These are phyloP conservation scores for Crithidia sp. DNA, from an alignment of 208 protist species.

Conservation along the genomic window DNA sequence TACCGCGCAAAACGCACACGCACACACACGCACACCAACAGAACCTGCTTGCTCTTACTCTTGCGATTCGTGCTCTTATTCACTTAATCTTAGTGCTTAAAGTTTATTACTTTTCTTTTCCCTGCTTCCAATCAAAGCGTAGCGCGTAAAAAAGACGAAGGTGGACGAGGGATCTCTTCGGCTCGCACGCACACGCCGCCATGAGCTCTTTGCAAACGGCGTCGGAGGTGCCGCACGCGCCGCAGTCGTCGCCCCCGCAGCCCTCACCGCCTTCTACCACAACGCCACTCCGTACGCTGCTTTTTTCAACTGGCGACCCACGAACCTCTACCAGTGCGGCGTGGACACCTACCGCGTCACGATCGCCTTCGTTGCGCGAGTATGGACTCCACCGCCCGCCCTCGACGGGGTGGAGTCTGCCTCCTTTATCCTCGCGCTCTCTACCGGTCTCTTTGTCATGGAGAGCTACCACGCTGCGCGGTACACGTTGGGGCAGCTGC, in stretches of 20 bases:
- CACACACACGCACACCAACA: too few relatives aligned
- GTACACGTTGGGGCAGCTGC: conserved; percentile 27
- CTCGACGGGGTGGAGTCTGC: conserved; percentile 28
- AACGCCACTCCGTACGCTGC: background rate
- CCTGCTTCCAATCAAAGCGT: too few relatives aligned
- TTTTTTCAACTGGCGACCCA: background rate
- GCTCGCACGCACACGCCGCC: too few relatives aligned
- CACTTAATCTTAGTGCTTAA: too few relatives aligned
- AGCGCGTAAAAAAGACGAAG: too few relatives aligned
- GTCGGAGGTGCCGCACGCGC: background rate
- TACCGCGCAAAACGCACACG: too few relatives aligned
- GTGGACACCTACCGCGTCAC: conserved; percentile 23
- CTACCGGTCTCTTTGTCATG: conserved; percentile 15
- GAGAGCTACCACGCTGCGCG: conserved; percentile 26
- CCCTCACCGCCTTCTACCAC: background rate
- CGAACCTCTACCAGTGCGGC: background rate
- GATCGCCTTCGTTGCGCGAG: conserved; percentile 10
- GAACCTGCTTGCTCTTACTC: too few relatives aligned
- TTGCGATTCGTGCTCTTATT: too few relatives aligned
- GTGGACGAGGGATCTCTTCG: too few relatives aligned
- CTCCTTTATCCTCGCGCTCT: conserved; percentile 19
- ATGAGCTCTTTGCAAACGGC: conserved; percentile 1
- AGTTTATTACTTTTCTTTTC: too few relatives aligned
- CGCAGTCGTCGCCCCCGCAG: background rate
- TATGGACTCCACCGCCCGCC: conserved; percentile 19